These are phyloP conservation scores for Cadophora gregata DNA, from an alignment of 2,329 filamentous ascomycete genomes.

Conservation along the genomic window DNA sequence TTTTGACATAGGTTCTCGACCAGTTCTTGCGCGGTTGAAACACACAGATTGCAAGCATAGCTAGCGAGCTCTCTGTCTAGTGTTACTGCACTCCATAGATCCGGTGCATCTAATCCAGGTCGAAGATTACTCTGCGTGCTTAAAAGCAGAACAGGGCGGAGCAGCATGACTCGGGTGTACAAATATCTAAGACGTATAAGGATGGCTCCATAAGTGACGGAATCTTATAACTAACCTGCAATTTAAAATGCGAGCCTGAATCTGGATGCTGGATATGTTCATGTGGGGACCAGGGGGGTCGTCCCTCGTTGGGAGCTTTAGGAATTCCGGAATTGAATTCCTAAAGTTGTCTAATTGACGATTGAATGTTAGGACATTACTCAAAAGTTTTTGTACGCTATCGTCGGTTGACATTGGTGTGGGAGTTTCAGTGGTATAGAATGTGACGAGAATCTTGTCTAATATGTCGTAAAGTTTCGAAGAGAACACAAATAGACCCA, in stretches of 20 bases:
- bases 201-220: not conserved
- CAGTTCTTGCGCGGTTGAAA: slow-evolving; percentile 28
- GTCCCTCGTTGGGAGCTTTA: slow-evolving; percentile 13
- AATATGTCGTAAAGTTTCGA: slow-evolving; percentile 33
- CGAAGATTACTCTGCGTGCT: not conserved
- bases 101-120: not conserved
- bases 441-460: slow-evolving; percentile 27
- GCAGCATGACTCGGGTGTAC: slow-evolving; percentile 22
- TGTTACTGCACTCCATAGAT: not conserved
- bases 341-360: slow-evolving; percentile 29
- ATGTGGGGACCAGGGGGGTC: not conserved
- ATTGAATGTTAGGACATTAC: slow-evolving; percentile 29
- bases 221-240: slow-evolving; percentile 26
- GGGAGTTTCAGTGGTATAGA: slow-evolving; percentile 18
- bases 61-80: slow-evolving; percentile 19
- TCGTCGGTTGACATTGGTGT: not conserved
- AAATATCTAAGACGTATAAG: slow-evolving; percentile 23
- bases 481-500: slow-evolving; percentile 37
- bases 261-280: slow-evolving; percentile 14
- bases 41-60: slow-evolving; percentile 28
- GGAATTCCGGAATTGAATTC: slow-evolving; percentile 25
- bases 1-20: slow-evolving; percentile 25
- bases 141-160: slow-evolving; percentile 24
- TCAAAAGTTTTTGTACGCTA: slow-evolving; percentile 11
- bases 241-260: slow-evolving; percentile 30